phyloP scores from a whole-genome alignment of 176 grass and related monocot species.

The Hyparrhenia diplandra region DNA sequence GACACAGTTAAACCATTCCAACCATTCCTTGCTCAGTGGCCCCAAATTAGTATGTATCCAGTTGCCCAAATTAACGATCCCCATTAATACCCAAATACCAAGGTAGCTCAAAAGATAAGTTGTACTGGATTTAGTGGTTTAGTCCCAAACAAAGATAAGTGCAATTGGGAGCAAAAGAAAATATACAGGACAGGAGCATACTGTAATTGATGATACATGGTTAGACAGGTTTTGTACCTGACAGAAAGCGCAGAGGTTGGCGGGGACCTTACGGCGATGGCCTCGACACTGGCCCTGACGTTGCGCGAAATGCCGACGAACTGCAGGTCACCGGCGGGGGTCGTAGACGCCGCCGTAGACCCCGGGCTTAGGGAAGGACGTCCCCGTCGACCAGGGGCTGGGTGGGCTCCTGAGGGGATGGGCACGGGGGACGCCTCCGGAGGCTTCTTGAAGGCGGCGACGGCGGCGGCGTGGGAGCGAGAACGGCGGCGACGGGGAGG shows the following conservation, averaged over 20 bases:
- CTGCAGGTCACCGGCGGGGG: conserved; percentile 51
- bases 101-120: not conserved
- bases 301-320: conserved; percentile 82
- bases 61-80: not conserved
- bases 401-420: conserved; percentile 36
- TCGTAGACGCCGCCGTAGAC: conserved; percentile 76
- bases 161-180: no score
- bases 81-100: no score
- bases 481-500: not conserved
- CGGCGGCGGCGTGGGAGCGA: not conserved
- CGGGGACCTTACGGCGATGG: conserved; percentile 63
- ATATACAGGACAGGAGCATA: no score
- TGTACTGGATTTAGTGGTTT: no score
- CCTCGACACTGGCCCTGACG: conserved; percentile 61
- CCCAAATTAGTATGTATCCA: not conserved
- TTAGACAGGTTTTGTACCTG: conserved; percentile 24
- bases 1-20: no score
- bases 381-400: conserved; percentile 29
- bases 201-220: no score
- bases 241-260: conserved; percentile 58
- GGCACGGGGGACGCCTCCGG: conserved; percentile 50
- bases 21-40: not conserved
- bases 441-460: conserved; percentile 38
- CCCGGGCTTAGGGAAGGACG: conserved; percentile 41
- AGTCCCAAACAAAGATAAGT: no score